Percentiles rank a stretch among this genome's conserved stretches.
phyloP scores from a whole-genome alignment of 2,329 filamentous ascomycete species.

The Karstenula rhodostoma region DNA sequence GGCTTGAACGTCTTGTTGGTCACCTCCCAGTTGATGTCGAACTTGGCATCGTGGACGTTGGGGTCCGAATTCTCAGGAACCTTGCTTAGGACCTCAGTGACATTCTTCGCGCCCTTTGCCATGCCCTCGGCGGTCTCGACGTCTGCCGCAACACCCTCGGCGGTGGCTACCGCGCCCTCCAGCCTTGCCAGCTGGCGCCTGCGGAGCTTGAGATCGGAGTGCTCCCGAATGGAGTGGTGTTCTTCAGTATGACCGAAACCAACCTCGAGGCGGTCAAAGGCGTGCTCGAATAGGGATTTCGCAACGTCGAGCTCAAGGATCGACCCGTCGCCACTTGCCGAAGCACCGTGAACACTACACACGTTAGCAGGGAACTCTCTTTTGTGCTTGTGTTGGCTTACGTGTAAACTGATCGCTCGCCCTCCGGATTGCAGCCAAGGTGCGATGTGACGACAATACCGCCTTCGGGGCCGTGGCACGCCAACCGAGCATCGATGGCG shows the following conservation, averaged over 20 bases:
- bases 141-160: neutral
- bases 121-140: slow-evolving; percentile 9
- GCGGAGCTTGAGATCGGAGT: slow-evolving; percentile 35
- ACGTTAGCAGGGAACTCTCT: slow-evolving; percentile 8
- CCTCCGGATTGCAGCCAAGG: slow-evolving; percentile 45
- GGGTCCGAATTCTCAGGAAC: slow-evolving; percentile 33
- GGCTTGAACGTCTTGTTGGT: slow-evolving; percentile 36
- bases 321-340: slow-evolving; percentile 32
- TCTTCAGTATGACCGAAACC: slow-evolving; percentile 44
- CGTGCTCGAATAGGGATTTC: slow-evolving; percentile 37
- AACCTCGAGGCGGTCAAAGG: slow-evolving; percentile 41
- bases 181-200: slow-evolving; percentile 25
- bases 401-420: slow-evolving; percentile 46
- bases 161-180: neutral
- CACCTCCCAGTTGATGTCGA: slow-evolving; percentile 33
- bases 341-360: slow-evolving; percentile 33
- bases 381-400: slow-evolving; percentile 17
- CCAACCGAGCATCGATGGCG: slow-evolving; percentile 36
- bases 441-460: slow-evolving; percentile 51
- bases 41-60: slow-evolving; percentile 27
- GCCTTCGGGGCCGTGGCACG: slow-evolving; percentile 32
- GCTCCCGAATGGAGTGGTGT: slow-evolving; percentile 39
- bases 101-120: slow-evolving; percentile 11
- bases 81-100: slow-evolving; percentile 7
- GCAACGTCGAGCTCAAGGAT: slow-evolving; percentile 36